A percentile compares a stretch with the other conserved stretches of the same genome.
Evolutionary conservation across 768 basidiomycete species (phyloP).

Genomic region (Pseudohyphozyma bogoriensis): DNA sequence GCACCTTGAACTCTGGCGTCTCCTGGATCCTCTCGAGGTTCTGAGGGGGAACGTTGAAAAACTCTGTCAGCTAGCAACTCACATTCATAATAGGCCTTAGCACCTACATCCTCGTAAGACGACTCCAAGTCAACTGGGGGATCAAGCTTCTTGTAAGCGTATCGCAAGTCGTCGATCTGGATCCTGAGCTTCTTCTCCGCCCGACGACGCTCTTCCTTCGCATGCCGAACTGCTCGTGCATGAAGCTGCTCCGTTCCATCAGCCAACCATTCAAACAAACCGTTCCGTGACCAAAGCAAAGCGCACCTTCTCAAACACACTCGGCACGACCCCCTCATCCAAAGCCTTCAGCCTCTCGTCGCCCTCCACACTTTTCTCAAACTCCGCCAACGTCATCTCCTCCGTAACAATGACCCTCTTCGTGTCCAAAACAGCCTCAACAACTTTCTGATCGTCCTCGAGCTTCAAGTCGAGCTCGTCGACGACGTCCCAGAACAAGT

Average conservation of each 20-base stretch:
- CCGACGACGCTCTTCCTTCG: slow-evolving; percentile 70
- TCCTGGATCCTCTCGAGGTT: slow-evolving; percentile 65
- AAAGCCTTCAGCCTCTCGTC: slow-evolving; percentile 46
- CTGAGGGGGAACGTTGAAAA: slow-evolving; percentile 39
- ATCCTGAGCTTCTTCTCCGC: slow-evolving; percentile 74
- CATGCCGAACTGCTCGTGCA: slow-evolving; percentile 58
- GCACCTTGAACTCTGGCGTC: slow-evolving; percentile 71
- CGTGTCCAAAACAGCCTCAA: slow-evolving; percentile 40
- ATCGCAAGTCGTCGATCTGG: slow-evolving; percentile 87
- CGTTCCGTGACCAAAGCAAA: background rate
- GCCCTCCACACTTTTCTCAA: slow-evolving; percentile 41
- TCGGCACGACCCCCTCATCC: slow-evolving; percentile 47
- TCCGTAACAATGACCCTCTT: slow-evolving; percentile 30
- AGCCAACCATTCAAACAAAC: background rate
- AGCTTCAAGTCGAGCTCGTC: slow-evolving; percentile 78
- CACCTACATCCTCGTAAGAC: slow-evolving; percentile 69
- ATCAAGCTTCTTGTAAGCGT: slow-evolving; percentile 80
- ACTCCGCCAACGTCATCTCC: slow-evolving; percentile 34
- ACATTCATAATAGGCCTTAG: background rate
- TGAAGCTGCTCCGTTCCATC: slow-evolving; percentile 50
- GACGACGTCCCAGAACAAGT: slow-evolving; percentile 89
- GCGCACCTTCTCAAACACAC: slow-evolving; percentile 55
- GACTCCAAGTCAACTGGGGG: slow-evolving; percentile 67
- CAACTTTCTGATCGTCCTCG: slow-evolving; percentile 62
- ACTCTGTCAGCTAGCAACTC: background rate